Percentiles rank a stretch among this genome's conserved stretches.
phyloP scores from a whole-genome alignment of 257 asterid species.

The Solanum peruvianum region DNA sequence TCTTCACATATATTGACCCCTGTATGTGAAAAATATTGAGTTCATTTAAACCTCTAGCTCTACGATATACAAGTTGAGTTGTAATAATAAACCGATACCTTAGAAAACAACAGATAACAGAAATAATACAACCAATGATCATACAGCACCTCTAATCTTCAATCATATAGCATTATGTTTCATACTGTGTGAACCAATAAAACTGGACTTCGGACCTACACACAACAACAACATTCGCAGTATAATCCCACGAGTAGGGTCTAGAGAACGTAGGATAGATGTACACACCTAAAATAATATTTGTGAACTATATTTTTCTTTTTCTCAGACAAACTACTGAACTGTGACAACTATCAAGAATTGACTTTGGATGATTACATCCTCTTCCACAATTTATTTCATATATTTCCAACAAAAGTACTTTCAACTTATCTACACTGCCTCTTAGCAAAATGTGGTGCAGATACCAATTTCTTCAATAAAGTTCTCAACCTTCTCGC shows the following conservation, averaged over 20 bases:
- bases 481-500: constrained; percentile 49
- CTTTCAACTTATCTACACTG: constrained; percentile 33
- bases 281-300: background rate
- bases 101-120: background rate
- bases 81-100: background rate
- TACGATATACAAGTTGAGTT: background rate
- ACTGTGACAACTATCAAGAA: background rate
- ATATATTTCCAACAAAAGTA: background rate
- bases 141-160: background rate
- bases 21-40: background rate
- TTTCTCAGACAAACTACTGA: background rate
- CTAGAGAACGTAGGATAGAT: background rate
- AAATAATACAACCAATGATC: background rate
- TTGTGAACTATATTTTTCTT: background rate
- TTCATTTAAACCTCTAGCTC: background rate
- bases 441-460: constrained; percentile 21
- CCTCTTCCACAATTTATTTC: background rate
- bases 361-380: background rate
- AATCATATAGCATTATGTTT: background rate
- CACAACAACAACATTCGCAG: background rate
- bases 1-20: background rate
- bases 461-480: constrained; percentile 31
- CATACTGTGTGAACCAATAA: background rate
- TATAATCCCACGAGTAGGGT: background rate
- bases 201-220: background rate